Percentiles rank a stretch among this genome's conserved stretches.
These are phyloP conservation scores for Populus hybrid DNA, from an alignment of 441 rosid genomes.

Conservation along the genomic window DNA sequence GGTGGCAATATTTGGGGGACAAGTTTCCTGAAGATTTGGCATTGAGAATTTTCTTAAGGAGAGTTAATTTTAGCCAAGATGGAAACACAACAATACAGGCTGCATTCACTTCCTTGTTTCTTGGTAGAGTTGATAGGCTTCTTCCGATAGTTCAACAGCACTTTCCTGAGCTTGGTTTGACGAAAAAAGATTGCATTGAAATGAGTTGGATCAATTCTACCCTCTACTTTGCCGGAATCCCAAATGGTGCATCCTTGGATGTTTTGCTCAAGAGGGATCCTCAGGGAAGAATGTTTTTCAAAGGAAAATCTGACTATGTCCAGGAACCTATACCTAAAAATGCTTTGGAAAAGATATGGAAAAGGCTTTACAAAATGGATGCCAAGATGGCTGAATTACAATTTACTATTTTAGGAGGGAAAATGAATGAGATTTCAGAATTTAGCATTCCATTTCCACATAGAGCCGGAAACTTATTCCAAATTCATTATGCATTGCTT, in stretches of 20 bases:
- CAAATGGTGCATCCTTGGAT: slow-evolving; percentile 19
- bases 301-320: slow-evolving; percentile 53
- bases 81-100: slow-evolving; percentile 27
- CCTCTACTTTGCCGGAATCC: slow-evolving; percentile 34
- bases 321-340: slow-evolving; percentile 37
- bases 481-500: slow-evolving; percentile 32
- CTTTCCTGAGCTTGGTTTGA: slow-evolving; percentile 52
- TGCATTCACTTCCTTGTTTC: slow-evolving; percentile 37
- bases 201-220: slow-evolving; percentile 31
- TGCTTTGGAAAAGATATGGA: slow-evolving; percentile 39
- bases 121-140: slow-evolving; percentile 34
- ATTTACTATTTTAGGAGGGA: slow-evolving; percentile 61
- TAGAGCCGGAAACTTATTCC: slow-evolving; percentile 30
- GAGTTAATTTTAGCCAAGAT: neutral
- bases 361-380: slow-evolving; percentile 35
- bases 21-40: slow-evolving; percentile 35
- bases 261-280: slow-evolving; percentile 32
- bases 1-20: slow-evolving; percentile 46
- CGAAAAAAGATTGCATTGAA: slow-evolving; percentile 30
- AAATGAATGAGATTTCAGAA: slow-evolving; percentile 40
- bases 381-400: slow-evolving; percentile 15
- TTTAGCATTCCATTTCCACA: slow-evolving; percentile 29
- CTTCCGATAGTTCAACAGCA: slow-evolving; percentile 32
- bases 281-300: slow-evolving; percentile 12
- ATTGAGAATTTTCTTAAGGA: neutral